phyloP scores from a whole-genome alignment of 495 filamentous ascomycete genomes.

The Podospora pseudoanserina region DNA sequence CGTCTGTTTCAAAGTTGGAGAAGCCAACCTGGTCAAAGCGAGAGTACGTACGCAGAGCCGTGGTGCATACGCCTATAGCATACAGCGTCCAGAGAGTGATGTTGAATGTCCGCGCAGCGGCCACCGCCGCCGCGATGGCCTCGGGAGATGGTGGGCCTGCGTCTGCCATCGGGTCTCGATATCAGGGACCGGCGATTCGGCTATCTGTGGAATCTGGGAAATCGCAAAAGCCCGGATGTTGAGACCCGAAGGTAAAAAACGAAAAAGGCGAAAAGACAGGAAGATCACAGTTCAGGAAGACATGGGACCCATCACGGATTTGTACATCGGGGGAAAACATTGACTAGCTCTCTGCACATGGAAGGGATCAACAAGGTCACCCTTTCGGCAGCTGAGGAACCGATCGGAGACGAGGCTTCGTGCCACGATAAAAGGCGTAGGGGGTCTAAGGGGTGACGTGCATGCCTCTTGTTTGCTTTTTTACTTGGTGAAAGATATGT shows the following conservation, averaged over 20 bases:
- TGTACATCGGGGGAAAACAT: neutral
- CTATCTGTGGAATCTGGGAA: too few relatives aligned
- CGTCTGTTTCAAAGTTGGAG: conserved; percentile 35
- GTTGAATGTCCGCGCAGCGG: conserved; percentile 33
- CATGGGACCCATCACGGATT: conserved; percentile 1
- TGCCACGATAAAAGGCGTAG: too few relatives aligned
- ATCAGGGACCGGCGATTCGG: too few relatives aligned
- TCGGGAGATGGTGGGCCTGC: conserved; percentile 24
- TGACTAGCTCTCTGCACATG: neutral
- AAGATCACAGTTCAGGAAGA: conserved; percentile 1
- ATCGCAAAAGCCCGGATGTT: neutral
- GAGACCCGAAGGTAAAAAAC: neutral
- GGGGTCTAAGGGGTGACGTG: too few relatives aligned
- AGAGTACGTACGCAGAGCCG: conserved; percentile 35
- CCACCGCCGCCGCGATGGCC: conserved; percentile 30
- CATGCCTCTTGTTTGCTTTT: too few relatives aligned
- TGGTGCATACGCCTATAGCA: conserved; percentile 35
- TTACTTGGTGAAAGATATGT: too few relatives aligned
- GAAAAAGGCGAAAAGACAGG: neutral
- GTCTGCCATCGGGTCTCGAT: neutral
- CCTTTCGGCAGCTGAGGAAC: too few relatives aligned
- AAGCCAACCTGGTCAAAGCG: conserved; percentile 36
- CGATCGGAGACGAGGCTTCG: too few relatives aligned
- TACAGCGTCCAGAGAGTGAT: conserved; percentile 49
- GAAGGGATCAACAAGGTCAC: neutral